Conservation (phyloP, 257 asterid species). For the Solanum dulcamara region DNA sequence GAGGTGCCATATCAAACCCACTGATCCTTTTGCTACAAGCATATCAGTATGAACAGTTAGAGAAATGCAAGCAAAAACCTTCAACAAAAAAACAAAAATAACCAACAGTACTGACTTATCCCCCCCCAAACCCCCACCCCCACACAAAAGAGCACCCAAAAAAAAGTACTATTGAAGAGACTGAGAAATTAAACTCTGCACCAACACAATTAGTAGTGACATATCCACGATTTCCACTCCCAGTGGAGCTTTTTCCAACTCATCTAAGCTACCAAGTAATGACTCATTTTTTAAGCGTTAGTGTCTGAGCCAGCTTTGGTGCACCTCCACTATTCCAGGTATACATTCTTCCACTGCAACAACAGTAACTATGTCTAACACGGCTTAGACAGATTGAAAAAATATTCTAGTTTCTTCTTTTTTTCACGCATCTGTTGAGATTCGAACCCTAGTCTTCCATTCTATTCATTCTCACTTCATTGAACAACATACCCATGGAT, state of each 20-base stretch:
- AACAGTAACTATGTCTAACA: not conserved
- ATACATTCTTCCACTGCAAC: not conserved
- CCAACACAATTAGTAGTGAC: not conserved
- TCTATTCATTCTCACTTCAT: not conserved
- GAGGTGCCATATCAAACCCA: constrained; percentile 99
- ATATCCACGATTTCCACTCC: not conserved
- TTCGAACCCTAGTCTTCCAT: not conserved
- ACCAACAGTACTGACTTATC: not conserved
- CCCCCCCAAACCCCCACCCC: not conserved
- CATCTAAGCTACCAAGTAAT: not conserved
- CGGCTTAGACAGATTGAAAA: not conserved
- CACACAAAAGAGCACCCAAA: not conserved
- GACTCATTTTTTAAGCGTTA: not conserved
- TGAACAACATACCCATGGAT: not conserved
- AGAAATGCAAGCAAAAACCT: not conserved
- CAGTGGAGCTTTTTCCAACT: not conserved
- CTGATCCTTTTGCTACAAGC: constrained; percentile 79
- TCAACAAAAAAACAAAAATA: not conserved
- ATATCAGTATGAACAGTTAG: not conserved
- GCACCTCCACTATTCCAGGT: not conserved
- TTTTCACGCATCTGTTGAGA: not conserved
- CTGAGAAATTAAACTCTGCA: not conserved
- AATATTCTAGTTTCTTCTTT: not conserved
- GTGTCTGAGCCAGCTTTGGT: not conserved
- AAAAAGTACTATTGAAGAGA: not conserved